phyloP scores from a whole-genome alignment of 2,329 filamentous ascomycete genomes.

The Colletotrichum kahawae region DNA sequence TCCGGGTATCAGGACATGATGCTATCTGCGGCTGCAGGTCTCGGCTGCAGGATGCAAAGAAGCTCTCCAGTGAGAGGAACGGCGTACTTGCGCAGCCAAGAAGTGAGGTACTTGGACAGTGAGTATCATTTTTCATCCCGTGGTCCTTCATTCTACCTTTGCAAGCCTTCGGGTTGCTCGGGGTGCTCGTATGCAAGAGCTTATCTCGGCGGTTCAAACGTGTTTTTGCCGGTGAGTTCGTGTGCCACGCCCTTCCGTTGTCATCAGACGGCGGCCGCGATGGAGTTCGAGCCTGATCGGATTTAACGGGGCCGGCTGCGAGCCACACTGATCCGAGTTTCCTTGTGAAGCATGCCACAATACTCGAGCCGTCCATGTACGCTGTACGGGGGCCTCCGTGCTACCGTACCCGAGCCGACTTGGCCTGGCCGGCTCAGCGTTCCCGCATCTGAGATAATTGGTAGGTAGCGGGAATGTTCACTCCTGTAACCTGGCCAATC shows the following conservation, averaged over 20 bases:
- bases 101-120: not conserved
- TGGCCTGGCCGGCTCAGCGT: not conserved
- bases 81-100: not conserved
- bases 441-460: not conserved
- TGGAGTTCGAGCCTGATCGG: not conserved
- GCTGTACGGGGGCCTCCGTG: not conserved
- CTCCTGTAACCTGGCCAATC: not conserved
- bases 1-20: not conserved
- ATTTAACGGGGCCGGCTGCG: not conserved
- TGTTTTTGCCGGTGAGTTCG: not conserved
- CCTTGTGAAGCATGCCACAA: not conserved
- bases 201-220: not conserved
- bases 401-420: slow-evolving; percentile 6
- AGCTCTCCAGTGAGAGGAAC: not conserved
- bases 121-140: not conserved
- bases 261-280: not conserved
- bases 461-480: not conserved
- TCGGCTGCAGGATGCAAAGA: not conserved
- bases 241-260: not conserved
- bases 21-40: not conserved
- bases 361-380: not conserved
- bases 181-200: not conserved
- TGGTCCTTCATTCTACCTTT: not conserved
- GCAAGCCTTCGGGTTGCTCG: not conserved
- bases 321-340: not conserved